A percentile compares a stretch with the other conserved stretches of the same genome.
Evolutionary conservation across 805 yeast genomes (phyloP).

Genomic region (Cyberlindnera galapagoensis): DNA sequence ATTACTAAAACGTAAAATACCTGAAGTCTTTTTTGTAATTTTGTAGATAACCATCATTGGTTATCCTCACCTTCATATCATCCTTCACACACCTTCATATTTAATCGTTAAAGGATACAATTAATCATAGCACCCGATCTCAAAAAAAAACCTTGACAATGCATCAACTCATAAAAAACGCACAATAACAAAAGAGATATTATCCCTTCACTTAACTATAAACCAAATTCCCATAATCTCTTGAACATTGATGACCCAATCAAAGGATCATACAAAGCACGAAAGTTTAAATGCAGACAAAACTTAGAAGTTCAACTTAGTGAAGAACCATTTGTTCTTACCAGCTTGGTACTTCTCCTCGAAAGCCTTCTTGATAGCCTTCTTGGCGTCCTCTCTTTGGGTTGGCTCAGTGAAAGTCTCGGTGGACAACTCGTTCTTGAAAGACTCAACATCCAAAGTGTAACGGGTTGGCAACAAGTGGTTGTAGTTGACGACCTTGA

Average conservation of each 20-base stretch:
- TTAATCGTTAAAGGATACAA: too few species aligned
- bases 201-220: conserved; percentile 3
- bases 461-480: conserved; percentile 99
- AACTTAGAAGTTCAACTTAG: conserved; percentile 81
- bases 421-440: conserved; percentile 84
- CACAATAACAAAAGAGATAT: conserved; percentile 3
- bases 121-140: neutral
- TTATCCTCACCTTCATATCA: conserved; percentile 2
- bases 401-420: conserved; percentile 96
- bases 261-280: neutral
- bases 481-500: conserved; percentile 98
- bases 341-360: conserved; percentile 99
- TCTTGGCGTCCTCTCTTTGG: conserved; percentile 97
- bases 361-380: conserved; percentile 96
- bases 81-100: too few species aligned
- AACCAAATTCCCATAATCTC: conserved; percentile 4
- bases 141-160: conserved; percentile 3
- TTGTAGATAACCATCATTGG: conserved; percentile 1
- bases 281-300: neutral
- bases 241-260: conserved; percentile 1
- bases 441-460: conserved; percentile 91
- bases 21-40: conserved; percentile 8
- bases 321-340: conserved; percentile 99
- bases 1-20: conserved; percentile 7
- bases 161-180: conserved; percentile 10